Evolutionary conservation across 768 basidiomycete species (phyloP), one percentile per base, ranked within the genome.

Genomic region (Leccinum rimulosum): DNA sequence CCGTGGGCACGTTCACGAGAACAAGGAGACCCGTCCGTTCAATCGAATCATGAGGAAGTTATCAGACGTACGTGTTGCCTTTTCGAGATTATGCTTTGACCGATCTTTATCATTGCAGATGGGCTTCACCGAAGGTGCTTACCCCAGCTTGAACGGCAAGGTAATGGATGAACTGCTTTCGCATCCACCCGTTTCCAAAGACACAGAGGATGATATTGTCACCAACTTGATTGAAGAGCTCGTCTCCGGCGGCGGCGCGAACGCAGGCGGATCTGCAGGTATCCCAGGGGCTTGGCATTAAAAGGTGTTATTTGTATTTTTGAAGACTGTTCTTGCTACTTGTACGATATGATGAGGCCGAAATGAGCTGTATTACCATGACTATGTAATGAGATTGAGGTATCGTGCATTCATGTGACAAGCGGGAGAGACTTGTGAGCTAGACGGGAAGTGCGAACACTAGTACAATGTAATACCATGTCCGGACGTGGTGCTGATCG

Each of bases 51-150:
- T 77, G 57, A 82, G 71, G 64, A 81, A 84, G 64, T 75, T 91
- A 15, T 80, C 81, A 55, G 89, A 88, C 68, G 88, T 90, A 70
- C 53, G 84, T 80, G 10, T 33, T 54, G 3, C 57, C 38, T 48
- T 11, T 45, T 57, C 30, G 27, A 52, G 49, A 6, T 43, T 36
- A 4, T 30, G 40, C 65, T 67, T 19, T 66, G 55, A 50, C 22
- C 58, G 28, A 65, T 52, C 19, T 7, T 54, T 14, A n/a, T 47
- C 25, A 14, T 45, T 50, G 35, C 52, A 90, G 88, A 89, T 90
- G 88, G 88, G 88, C n/a, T 89, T 90, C 63, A 84, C 83, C 11
- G 78, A 84, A 56, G 74, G 74, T 50, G 76, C 79, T 17, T 79
- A 86, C 69, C 84, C 87, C 38, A 76, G 75, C 27, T 71, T 89